Conservation (phyloP, 495 filamentous ascomycete species). For the Penicillium crystallinum region DNA sequence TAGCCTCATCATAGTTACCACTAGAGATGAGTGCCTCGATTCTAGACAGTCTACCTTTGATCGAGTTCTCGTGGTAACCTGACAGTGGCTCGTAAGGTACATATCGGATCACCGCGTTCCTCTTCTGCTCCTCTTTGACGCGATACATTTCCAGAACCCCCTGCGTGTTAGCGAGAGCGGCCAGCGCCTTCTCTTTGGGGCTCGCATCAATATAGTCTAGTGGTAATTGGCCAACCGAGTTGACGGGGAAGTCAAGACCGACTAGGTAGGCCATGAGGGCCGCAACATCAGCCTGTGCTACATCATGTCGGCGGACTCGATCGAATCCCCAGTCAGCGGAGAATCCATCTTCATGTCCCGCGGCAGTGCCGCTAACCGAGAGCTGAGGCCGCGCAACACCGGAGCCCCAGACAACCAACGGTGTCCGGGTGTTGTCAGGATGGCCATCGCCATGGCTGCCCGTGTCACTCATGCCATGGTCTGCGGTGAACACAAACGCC, state of each 20-base stretch:
- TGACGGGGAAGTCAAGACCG: conserved; percentile 87
- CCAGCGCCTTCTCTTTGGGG: conserved; percentile 73
- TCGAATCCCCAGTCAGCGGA: conserved; percentile 84
- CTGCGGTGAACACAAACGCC: conserved; percentile 93
- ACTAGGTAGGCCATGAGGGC: conserved; percentile 95
- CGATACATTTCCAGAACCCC: conserved; percentile 95
- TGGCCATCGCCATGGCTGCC: conserved; percentile 97
- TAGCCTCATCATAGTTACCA: conserved; percentile 66
- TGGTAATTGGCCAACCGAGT: conserved; percentile 93
- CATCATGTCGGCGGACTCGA: conserved; percentile 78
- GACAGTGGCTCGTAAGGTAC: conserved; percentile 61
- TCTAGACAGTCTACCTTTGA: conserved; percentile 60
- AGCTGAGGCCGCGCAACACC: conserved; percentile 74
- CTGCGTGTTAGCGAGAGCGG: conserved; percentile 77
- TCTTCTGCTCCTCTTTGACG: conserved; percentile 89
- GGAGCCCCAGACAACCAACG: conserved; percentile 90
- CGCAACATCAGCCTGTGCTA: conserved; percentile 91
- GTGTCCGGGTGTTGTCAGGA: conserved; percentile 94
- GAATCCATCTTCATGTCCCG: conserved; percentile 88
- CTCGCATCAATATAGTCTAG: conserved; percentile 71
- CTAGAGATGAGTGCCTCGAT: conserved; percentile 64
- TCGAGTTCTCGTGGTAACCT: conserved; percentile 52
- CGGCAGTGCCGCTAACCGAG: conserved; percentile 46
- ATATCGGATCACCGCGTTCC: conserved; percentile 67
- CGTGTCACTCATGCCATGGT: conserved; percentile 99